These are phyloP conservation scores for Ascochyta pisi DNA, from an alignment of 2,329 filamentous ascomycete species.

Conservation along the genomic window DNA sequence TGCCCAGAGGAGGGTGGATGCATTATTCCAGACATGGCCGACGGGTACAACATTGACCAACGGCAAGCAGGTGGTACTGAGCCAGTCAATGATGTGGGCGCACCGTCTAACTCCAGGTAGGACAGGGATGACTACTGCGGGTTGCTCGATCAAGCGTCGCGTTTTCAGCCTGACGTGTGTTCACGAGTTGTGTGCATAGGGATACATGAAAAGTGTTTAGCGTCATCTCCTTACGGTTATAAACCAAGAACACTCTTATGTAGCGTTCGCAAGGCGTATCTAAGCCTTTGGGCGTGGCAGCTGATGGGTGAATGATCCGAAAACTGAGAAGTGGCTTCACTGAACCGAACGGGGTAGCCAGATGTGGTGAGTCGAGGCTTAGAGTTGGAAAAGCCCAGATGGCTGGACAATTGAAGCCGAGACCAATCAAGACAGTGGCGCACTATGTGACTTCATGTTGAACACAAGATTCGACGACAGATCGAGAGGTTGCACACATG, in stretches of 20 bases:
- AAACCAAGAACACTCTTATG: not conserved
- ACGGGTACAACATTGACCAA: conserved; percentile 7
- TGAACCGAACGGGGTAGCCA: conserved; percentile 4
- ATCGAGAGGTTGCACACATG: not conserved
- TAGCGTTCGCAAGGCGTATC: conserved; percentile 1
- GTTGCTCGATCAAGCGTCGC: not conserved
- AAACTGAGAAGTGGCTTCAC: conserved; percentile 3
- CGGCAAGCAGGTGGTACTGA: conserved; percentile 4
- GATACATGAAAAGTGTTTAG: conserved; percentile 3
- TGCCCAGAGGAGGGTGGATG: conserved; percentile 5
- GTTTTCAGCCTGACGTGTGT: conserved; percentile 1
- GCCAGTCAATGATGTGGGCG: not conserved
- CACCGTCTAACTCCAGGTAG: conserved; percentile 5
- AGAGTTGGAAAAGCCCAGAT: not conserved
- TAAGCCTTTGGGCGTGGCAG: conserved; percentile 9
- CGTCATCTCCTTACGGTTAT: not conserved
- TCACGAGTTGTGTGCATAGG: not conserved
- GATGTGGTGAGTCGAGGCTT: not conserved
- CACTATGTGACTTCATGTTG: not conserved
- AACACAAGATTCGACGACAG: not conserved
- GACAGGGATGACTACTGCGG: conserved; percentile 4
- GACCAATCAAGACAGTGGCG: conserved; percentile 4
- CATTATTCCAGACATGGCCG: conserved; percentile 16
- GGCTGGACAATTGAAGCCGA: not conserved
- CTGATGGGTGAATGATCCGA: conserved; percentile 5